Base-by-base conservation (phyloP, 176 grass and related monocot genomes). In the maize (Zea mays) region DNA sequence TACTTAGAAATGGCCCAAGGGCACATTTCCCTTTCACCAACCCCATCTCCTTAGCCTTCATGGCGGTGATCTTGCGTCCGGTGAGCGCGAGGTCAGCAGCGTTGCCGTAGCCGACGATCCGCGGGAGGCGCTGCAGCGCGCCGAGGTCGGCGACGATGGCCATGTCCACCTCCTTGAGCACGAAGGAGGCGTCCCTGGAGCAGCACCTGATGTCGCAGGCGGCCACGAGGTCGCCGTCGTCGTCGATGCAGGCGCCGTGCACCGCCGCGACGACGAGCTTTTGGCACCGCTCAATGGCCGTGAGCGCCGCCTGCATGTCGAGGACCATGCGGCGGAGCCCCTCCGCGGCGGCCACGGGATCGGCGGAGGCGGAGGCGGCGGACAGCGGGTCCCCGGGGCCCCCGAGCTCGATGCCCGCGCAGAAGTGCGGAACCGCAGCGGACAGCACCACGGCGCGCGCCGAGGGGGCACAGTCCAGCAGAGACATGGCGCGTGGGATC, bases 91-190 rank as follows among this genome's bases (percentile, higher is more conserved):
- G 71, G 17, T 98, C 91, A 0, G 84, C 84, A 2, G 85, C 83
- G 74, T 98, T 94, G 4, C 89, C 89, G 78, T 88, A 92, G 0
- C 89, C 91, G 0, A 98, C 21, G 36, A 94, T 92, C 38, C 76
- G 48, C 36, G 89, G 89, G 6, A 97, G 87, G 46, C 89, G 78
- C 78, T 92, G 89, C 49, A 97, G 89, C 41, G 85, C 79, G 21
- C 91, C 89, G 44, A 97, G 82, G 84, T 97, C 91, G 2, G 91
- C 95, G 35, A 90, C 83, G 57, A 94, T 82, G 79, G 89, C 95
- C 85, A 97, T 83, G 46, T 97, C 95, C 48, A 97, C 95, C 80
- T 97, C 95, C 82, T 87, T 97, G 71, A 94, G 76, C 76, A 83
- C 85, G 71, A 97, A 94, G 15, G 90, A 90, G 13, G 95, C 89